Conservation (phyloP, 805 yeast genomes). For the Metschnikowia cerradonensis region DNA sequence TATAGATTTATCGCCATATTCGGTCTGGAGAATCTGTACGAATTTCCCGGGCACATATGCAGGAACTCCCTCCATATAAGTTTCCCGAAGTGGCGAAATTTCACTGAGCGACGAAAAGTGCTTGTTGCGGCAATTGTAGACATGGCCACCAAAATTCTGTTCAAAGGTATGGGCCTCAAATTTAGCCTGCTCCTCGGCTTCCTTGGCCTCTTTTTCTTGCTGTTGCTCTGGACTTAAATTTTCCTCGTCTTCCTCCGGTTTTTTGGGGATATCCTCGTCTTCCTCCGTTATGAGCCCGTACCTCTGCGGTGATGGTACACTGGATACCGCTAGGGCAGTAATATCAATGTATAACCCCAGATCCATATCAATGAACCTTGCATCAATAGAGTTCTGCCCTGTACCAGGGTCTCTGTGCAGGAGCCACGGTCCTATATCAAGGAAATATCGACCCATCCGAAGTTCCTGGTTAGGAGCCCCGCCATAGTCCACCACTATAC, state of each 20-base stretch:
- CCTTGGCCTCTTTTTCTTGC: not conserved
- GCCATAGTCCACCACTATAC: conserved; percentile 22
- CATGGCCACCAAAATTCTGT: conserved; percentile 23
- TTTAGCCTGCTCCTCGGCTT: not conserved
- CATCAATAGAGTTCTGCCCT: conserved; percentile 54
- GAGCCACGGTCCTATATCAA: conserved; percentile 43
- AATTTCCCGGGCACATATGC: conserved; percentile 52
- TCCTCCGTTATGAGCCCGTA: not conserved
- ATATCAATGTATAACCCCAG: conserved; percentile 71
- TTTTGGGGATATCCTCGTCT: not conserved
- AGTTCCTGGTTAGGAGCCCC: conserved; percentile 43
- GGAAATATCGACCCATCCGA: conserved; percentile 44
- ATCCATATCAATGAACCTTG: conserved; percentile 69
- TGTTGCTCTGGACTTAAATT: not conserved
- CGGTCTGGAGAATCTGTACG: conserved; percentile 39
- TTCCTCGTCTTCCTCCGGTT: not conserved
- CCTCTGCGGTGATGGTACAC: conserved; percentile 3
- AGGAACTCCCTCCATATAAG: conserved; percentile 46
- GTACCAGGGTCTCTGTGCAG: conserved; percentile 49
- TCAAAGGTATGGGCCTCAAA: not conserved
- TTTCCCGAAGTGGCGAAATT: conserved; percentile 40
- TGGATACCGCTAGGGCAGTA: conserved; percentile 51
- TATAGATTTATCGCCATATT: conserved; percentile 34
- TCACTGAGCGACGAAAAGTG: conserved; percentile 33
- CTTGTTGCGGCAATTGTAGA: conserved; percentile 38